Conservation (phyloP, 208 protist genomes). For the Wallacemonas sp. region DNA sequence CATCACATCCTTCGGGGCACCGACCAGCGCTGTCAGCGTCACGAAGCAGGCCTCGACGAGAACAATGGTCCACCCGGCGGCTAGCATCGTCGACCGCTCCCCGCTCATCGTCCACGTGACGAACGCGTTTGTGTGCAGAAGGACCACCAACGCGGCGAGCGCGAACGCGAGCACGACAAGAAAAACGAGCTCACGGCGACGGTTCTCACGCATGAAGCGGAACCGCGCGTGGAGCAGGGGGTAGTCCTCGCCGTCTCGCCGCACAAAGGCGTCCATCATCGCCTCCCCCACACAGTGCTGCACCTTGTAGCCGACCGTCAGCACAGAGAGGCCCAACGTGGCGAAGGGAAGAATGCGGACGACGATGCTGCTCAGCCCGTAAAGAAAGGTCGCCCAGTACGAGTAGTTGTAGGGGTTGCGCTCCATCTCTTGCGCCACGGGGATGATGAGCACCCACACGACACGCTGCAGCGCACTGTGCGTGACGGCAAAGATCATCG, state of each 20-base stretch:
- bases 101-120: constrained; percentile 40
- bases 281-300: constrained; percentile 72
- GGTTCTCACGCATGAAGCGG: constrained; percentile 56
- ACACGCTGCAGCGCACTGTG: constrained; percentile 81
- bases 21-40: constrained; percentile 24
- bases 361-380: constrained; percentile 55
- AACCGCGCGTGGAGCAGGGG: constrained; percentile 57
- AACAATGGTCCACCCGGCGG: constrained; percentile 14
- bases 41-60: constrained; percentile 36
- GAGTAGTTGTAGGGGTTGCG: constrained; percentile 58
- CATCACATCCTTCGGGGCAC: constrained; percentile 14
- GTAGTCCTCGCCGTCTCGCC: constrained; percentile 67
- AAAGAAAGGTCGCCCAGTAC: constrained; percentile 44
- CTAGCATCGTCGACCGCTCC: constrained; percentile 21
- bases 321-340: constrained; percentile 51
- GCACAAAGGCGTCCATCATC: constrained; percentile 73
- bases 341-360: constrained; percentile 60
- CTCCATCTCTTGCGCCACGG: constrained; percentile 80
- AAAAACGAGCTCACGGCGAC: constrained; percentile 35
- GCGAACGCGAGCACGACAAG: constrained; percentile 32
- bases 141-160: constrained; percentile 17
- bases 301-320: constrained; percentile 71
- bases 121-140: constrained; percentile 53
- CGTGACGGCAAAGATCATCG: constrained; percentile 61
- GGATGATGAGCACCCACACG: constrained; percentile 82